Percentiles rank a stretch among this genome's conserved stretches.
These are phyloP conservation scores for Candida chilensis DNA, from an alignment of 805 yeast genomes.

Conservation along the genomic window DNA sequence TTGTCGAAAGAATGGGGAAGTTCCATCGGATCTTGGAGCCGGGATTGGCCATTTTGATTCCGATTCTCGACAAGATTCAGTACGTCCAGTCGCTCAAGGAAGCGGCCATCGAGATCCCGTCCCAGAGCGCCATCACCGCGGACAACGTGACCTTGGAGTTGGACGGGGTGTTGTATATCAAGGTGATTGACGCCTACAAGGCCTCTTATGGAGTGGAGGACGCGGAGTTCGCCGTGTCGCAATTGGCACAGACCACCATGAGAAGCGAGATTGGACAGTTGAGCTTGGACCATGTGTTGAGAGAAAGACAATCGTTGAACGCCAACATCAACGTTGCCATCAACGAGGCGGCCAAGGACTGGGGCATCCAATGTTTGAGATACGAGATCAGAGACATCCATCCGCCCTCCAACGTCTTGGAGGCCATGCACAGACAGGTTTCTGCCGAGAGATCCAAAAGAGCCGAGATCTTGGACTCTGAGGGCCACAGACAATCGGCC, in stretches of 20 bases:
- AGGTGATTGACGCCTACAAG: constrained; percentile 73
- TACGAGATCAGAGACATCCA: constrained; percentile 85
- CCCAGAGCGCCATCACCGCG: constrained; percentile 77
- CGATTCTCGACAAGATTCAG: constrained; percentile 65
- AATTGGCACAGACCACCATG: constrained; percentile 88
- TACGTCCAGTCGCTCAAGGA: constrained; percentile 81
- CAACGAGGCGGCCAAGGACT: constrained; percentile 75
- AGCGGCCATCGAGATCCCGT: constrained; percentile 76
- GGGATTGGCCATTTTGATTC: constrained; percentile 67
- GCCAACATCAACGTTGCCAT: constrained; percentile 66
- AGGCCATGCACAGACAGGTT: constrained; percentile 89
- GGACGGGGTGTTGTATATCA: constrained; percentile 77
- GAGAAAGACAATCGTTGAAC: constrained; percentile 69
- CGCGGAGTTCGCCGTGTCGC: constrained; percentile 77
- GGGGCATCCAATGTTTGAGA: constrained; percentile 82
- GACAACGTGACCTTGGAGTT: constrained; percentile 80
- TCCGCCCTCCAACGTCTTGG: constrained; percentile 78
- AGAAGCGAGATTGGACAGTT: constrained; percentile 81
- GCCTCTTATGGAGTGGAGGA: constrained; percentile 87
- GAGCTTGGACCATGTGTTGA: constrained; percentile 68
- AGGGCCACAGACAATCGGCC: constrained; percentile 71
- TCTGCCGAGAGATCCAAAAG: constrained; percentile 81
- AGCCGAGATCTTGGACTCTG: constrained; percentile 81
- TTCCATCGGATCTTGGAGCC: constrained; percentile 63
- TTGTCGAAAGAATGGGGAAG: constrained; percentile 87